Evolutionary conservation across 331 rosid species (phyloP).

Genomic region (Spiraea crenata): DNA sequence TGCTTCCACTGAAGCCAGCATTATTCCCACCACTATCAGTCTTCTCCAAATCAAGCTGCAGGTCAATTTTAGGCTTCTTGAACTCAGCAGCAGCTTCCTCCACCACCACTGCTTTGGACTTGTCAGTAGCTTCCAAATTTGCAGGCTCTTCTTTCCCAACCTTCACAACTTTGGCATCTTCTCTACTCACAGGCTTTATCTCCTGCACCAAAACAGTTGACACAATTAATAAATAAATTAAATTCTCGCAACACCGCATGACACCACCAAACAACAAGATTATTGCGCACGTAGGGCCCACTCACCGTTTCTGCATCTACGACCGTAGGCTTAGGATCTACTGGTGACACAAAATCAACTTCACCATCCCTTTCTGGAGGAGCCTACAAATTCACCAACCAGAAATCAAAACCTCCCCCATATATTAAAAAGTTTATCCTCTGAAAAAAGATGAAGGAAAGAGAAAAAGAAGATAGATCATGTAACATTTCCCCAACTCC

Average conservation of each 20-base stretch:
- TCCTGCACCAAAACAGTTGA: constrained; percentile 47
- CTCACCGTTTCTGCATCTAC: constrained; percentile 66
- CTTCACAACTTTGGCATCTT: constrained; percentile 51
- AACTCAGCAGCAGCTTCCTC: constrained; percentile 49
- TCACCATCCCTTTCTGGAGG: constrained; percentile 79
- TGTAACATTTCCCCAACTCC: neutral
- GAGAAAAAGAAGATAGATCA: neutral
- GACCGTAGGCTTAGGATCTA: constrained; percentile 48
- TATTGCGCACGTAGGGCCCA: constrained; percentile 35
- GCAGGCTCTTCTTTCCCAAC: constrained; percentile 46
- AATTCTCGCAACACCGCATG: constrained; percentile 11
- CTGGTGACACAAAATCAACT: constrained; percentile 52
- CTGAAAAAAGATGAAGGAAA: neutral
- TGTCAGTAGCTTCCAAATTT: constrained; percentile 45
- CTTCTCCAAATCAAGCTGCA: constrained; percentile 79
- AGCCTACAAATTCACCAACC: constrained; percentile 42
- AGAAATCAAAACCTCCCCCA: neutral
- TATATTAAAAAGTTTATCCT: neutral
- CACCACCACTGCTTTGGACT: constrained; percentile 26
- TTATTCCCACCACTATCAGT: constrained; percentile 44
- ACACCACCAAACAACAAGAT: constrained; percentile 7
- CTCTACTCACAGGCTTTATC: constrained; percentile 50
- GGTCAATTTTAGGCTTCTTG: constrained; percentile 46
- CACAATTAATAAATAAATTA: constrained; percentile 9
- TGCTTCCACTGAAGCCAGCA: constrained; percentile 42